Conservation (phyloP, 306 rosid genomes). For the Oemleria cerasiformis region DNA sequence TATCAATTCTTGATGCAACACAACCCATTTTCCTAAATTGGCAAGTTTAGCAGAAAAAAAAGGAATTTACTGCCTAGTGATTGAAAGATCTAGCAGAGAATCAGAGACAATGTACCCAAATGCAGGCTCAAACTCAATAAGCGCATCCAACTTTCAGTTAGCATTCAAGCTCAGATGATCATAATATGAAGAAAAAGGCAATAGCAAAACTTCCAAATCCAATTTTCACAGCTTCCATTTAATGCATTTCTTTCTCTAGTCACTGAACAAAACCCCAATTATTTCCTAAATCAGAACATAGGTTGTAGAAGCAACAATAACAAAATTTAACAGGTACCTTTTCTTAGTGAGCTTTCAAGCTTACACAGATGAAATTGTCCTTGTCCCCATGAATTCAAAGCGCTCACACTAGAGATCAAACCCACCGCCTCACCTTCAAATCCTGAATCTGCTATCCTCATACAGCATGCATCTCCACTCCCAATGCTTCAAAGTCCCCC, state of each 20-base stretch:
- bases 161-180: neutral
- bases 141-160: neutral
- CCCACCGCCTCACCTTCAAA: constrained; percentile 17
- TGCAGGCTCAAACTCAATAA: neutral
- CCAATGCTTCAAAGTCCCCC: constrained; percentile 15
- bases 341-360: constrained; percentile 8
- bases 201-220: constrained; percentile 1
- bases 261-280: neutral
- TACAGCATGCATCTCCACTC: constrained; percentile 1
- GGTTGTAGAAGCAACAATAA: neutral
- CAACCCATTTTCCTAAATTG: constrained; percentile 62
- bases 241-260: neutral
- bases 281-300: neutral
- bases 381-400: neutral
- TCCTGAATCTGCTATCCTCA: constrained; percentile 28
- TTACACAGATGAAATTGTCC: neutral
- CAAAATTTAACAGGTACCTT: constrained; percentile 7
- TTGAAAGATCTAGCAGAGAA: neutral
- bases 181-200: constrained; percentile 6
- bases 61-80: neutral
- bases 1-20: constrained; percentile 60
- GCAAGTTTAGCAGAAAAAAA: neutral
- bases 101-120: neutral
- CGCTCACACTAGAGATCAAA: constrained; percentile 3
- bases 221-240: constrained; percentile 1